phyloP scores from a whole-genome alignment of 2,329 filamentous ascomycete species.

The Tolypocladium amazonense region DNA sequence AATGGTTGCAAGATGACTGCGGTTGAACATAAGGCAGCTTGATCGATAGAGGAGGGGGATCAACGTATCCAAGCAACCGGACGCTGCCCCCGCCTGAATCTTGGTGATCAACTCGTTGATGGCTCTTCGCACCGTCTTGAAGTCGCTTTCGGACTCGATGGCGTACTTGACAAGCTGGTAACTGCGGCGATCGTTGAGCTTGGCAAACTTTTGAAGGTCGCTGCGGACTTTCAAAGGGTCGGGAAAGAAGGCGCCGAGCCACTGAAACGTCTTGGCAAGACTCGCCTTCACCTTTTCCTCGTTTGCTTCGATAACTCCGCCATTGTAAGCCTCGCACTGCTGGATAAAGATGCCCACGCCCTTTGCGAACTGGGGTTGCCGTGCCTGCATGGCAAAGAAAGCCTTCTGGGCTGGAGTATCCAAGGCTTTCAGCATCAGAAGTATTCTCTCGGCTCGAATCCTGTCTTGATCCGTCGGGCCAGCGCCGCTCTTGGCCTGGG shows the following conservation, averaged over 20 bases:
- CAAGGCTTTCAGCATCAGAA: constrained; percentile 70
- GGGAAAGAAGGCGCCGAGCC: constrained; percentile 64
- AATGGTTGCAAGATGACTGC: constrained; percentile 83
- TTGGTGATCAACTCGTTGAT: constrained; percentile 84
- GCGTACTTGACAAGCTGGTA: constrained; percentile 86
- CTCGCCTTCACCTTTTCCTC: constrained; percentile 58
- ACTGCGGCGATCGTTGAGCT: constrained; percentile 76
- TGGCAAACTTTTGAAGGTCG: constrained; percentile 85
- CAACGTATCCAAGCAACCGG: constrained; percentile 67
- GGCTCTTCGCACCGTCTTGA: constrained; percentile 79
- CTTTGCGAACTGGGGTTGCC: constrained; percentile 64
- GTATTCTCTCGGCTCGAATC: constrained; percentile 72
- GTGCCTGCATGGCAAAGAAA: constrained; percentile 75
- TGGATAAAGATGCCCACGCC: constrained; percentile 69
- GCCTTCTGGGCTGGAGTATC: constrained; percentile 72
- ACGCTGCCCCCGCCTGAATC: constrained; percentile 54
- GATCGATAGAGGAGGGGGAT: constrained; percentile 74
- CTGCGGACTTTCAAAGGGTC: constrained; percentile 61
- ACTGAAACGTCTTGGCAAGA: constrained; percentile 62
- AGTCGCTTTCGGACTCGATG: constrained; percentile 78
- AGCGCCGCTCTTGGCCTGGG: constrained; percentile 30
- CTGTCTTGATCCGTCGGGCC: constrained; percentile 59
- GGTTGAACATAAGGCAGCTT: constrained; percentile 81
- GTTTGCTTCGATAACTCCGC: constrained; percentile 67
- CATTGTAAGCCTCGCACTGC: constrained; percentile 83